Evolutionary conservation across 306 rosid genomes (phyloP).

Genomic region (Prinsepia uniflora): DNA sequence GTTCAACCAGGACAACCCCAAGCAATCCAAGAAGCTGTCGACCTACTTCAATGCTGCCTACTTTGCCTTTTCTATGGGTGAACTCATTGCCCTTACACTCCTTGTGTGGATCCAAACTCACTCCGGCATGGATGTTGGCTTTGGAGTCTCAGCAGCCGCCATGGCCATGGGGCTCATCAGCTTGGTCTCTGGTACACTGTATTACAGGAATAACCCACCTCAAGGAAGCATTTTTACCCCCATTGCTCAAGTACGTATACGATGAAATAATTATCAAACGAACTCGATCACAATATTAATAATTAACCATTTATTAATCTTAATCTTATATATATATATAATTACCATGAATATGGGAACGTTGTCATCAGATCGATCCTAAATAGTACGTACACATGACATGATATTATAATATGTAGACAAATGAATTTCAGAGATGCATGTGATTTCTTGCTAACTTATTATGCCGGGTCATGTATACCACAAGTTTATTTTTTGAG

Average conservation of each 20-base stretch:
- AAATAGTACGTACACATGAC: too few relatives aligned
- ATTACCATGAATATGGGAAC: too few relatives aligned
- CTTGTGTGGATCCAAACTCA: conserved; percentile 97
- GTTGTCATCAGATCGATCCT: too few relatives aligned
- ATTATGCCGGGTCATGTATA: too few relatives aligned
- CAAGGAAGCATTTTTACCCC: conserved; percentile 81
- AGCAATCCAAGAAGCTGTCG: conserved; percentile 59
- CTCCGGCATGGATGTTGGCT: conserved; percentile 95
- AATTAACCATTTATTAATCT: too few relatives aligned
- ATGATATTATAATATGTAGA: too few relatives aligned
- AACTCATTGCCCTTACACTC: conserved; percentile 76
- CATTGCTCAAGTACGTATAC: conserved; percentile 51
- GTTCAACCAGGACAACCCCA: conserved; percentile 44
- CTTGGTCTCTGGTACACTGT: conserved; percentile 62
- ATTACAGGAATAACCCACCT: conserved; percentile 84
- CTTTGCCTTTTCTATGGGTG: conserved; percentile 83
- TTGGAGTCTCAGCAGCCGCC: conserved; percentile 85
- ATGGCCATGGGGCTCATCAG: conserved; percentile 82
- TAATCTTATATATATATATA: too few relatives aligned
- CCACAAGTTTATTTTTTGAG: too few relatives aligned
- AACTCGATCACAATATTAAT: too few relatives aligned
- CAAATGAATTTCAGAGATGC: too few relatives aligned
- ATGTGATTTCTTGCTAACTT: too few relatives aligned
- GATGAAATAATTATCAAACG: too few relatives aligned
- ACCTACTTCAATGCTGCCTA: conserved; percentile 86